Evolutionary conservation across 805 yeast species (phyloP), one percentile per base, ranked within the genome.

Genomic region (Lipomyces yamadae): DNA sequence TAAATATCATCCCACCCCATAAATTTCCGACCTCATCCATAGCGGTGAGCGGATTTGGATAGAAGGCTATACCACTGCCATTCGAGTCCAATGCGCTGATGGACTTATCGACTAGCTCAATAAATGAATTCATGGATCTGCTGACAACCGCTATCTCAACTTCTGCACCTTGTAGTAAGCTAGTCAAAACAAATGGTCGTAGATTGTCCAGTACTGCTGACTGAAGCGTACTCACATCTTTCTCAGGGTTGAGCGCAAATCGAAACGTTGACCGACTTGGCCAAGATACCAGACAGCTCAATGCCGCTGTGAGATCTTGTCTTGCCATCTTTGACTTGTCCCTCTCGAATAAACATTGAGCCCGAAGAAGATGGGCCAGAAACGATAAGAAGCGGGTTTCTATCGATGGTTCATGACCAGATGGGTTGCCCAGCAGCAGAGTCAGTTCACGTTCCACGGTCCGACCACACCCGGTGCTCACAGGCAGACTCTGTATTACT

Each of bases 261-360:
- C 39, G 32, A 8, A 61, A 34, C 2, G 45, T 45, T 13, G 34
- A n/a, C 5, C 11, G 35, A 7, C 48, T 13, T 6, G 18, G n/a
- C 18, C 48, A 42, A 15, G 7, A 4, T 6, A 8, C 4, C 48
- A 42, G 8, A 5, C 18, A 42, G 5, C 48, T 42, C 48, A 42
- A 15, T 5, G 48, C 29, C 48, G 48, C 24, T 15, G 48, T 42
- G n/a, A 42, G 48, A 42, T 42, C 55, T 8, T 4, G 32, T 29
- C 34, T 4, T 15, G 65, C 62, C 55, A 54, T 6, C 5, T 1
- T 60, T 15, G 60, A 55, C 57, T 48, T 48, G 30, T 65, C 68
- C 42, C 60, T 39, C 7, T 61, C 63, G 48, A 65, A 58, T 35
- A 57, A 55, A 39, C 65, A 61, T 34, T 61, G 57, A 11, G 65